Evolutionary conservation across 176 grass and related monocot species (phyloP), one percentile per base, ranked within the genome.

Genomic region (Eragrostis nindensis): DNA sequence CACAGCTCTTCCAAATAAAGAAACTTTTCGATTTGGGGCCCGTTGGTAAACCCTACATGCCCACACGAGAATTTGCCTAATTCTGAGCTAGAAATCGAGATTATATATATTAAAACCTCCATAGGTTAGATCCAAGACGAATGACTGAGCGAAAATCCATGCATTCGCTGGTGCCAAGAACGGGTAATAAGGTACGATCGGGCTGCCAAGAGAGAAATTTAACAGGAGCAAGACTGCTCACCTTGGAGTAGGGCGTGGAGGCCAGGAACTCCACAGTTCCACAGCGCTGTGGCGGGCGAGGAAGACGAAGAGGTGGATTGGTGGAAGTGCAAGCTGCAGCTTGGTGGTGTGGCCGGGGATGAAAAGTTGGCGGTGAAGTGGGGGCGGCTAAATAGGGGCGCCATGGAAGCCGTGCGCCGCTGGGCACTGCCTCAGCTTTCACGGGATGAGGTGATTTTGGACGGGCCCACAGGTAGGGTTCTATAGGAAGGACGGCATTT

Each of bases 181-280:
- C 38, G 7, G 15, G 57, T 56, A 12, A 21, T 67, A 22, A 1
- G 8, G 50, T 45, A 76, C 12, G 64, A 77, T 7, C n/a, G 8
- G 66, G 15, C 2, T 43, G 42, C 8, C n/a, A 24, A 2, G 3
- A 49, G 30, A 68, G 49, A 30, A 57, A 80, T 18, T 61, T 5
- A 15, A 17, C 26, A 39, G 77, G 29, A 1, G 15, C 13, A 19
- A 80, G 13, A 62, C 59, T 63, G 62, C 86, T 88, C 53, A 88
- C 86, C 86, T 88, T n/a, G 12, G 86, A 84, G 86, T 84, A 84
- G 86, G 80, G 45, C 15, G 80, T 21, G 61, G 42, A 40, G 46
- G 40, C 30, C 49, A 65, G 56, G 12, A 8, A 83, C 68, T 79
- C 47, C 29, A 25, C 21, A 59, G n/a, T 32, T 65, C 62, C 52